Evolutionary conservation across 2,329 filamentous ascomycete species (phyloP).

Genomic region (Trichoderma semiorbis): DNA sequence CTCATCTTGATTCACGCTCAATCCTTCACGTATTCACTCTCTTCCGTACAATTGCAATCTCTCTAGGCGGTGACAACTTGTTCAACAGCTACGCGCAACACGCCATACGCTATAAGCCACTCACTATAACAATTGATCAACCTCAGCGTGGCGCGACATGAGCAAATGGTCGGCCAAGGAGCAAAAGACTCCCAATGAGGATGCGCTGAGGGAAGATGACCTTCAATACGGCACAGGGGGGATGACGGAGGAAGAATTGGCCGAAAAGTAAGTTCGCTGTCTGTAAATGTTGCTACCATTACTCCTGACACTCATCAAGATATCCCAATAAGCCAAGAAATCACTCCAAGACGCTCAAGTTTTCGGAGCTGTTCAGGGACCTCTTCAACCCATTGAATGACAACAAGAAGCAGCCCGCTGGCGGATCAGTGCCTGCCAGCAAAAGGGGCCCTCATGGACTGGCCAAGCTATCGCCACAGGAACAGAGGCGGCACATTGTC

Average conservation of each 20-base stretch:
- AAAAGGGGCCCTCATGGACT: slow-evolving; percentile 60
- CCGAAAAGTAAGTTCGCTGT: slow-evolving; percentile 37
- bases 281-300: not conserved
- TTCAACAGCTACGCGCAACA: not conserved
- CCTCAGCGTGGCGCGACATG: not conserved
- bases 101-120: not conserved
- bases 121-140: not conserved
- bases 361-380: slow-evolving; percentile 71
- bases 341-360: slow-evolving; percentile 72
- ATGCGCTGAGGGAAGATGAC: slow-evolving; percentile 48
- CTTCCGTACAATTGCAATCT: not conserved
- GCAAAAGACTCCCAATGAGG: slow-evolving; percentile 31
- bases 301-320: slow-evolving; percentile 43
- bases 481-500: slow-evolving; percentile 76
- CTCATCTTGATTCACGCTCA: not conserved
- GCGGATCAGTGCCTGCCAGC: slow-evolving; percentile 49
- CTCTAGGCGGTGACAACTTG: not conserved
- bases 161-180: slow-evolving; percentile 7
- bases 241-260: slow-evolving; percentile 41
- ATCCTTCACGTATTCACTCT: not conserved
- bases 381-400: slow-evolving; percentile 80
- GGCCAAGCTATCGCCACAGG: slow-evolving; percentile 64
- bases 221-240: slow-evolving; percentile 46
- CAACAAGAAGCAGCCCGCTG: slow-evolving; percentile 71
- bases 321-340: slow-evolving; percentile 83